These are phyloP conservation scores for Asclepias syriaca DNA, from an alignment of 257 asterid species.

Conservation along the genomic window DNA sequence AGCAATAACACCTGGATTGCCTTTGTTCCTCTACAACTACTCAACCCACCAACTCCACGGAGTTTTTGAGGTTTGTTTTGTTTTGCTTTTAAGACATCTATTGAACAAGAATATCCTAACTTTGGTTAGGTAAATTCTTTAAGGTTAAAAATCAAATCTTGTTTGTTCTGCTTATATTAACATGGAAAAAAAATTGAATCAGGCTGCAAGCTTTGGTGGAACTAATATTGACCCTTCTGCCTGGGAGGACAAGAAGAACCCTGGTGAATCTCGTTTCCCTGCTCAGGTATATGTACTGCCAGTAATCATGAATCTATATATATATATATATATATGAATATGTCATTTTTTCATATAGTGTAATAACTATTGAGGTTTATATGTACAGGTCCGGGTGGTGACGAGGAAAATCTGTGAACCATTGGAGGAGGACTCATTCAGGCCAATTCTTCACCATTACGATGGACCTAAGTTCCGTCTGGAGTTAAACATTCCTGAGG, in stretches of 20 bases:
- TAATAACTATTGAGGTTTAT: background rate
- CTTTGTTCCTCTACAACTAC: conserved; percentile 85
- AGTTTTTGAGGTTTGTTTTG: conserved; percentile 66
- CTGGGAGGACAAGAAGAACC: conserved; percentile 96
- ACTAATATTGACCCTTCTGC: conserved; percentile 89
- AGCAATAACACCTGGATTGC: conserved; percentile 86
- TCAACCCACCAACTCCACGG: conserved; percentile 97
- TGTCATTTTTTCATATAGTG: background rate
- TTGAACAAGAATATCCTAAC: conserved; percentile 2
- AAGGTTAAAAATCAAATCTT: background rate
- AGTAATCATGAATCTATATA: too few species aligned
- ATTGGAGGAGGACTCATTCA: conserved; percentile 86
- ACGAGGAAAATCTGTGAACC: conserved; percentile 90
- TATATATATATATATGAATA: too few species aligned
- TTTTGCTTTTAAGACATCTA: background rate
- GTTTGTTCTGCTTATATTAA: background rate
- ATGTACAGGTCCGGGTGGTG: conserved; percentile 58
- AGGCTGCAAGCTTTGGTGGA: conserved; percentile 98
- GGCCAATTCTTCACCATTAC: conserved; percentile 96
- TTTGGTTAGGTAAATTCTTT: background rate
- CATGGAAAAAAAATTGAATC: conserved; percentile 2
- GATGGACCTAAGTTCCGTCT: conserved; percentile 99
- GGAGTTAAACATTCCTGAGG: conserved; percentile 89
- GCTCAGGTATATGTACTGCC: conserved; percentile 65
- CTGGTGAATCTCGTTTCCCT: conserved; percentile 89